Evolutionary conservation across 2,329 filamentous ascomycete genomes (phyloP).

Genomic region (Claviceps humidiphila): DNA sequence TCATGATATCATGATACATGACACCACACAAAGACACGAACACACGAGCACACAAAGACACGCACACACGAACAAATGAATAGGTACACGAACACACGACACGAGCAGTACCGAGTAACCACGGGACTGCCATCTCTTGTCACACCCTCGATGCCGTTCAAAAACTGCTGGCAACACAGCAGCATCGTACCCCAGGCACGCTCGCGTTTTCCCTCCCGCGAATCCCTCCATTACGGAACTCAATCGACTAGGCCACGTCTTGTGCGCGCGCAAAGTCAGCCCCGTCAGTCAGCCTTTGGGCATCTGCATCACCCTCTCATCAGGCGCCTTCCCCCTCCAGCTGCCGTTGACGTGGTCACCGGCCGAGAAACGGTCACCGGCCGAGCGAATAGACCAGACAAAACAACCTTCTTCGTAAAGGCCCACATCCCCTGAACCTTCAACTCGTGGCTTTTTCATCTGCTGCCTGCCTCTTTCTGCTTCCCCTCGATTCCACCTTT

Average conservation of each 20-base stretch:
- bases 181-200: conserved; percentile 1
- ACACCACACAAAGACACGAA: background rate
- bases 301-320: background rate
- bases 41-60: no score
- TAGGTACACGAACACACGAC: no score
- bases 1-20: background rate
- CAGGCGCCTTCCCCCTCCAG: background rate
- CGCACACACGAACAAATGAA: no score
- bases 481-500: background rate
- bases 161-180: background rate
- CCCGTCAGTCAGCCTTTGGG: conserved; percentile 1
- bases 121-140: conserved; percentile 1
- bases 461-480: background rate
- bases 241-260: background rate
- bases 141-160: background rate
- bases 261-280: background rate
- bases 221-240: background rate
- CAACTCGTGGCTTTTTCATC: no score
- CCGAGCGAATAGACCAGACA: no score
- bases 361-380: background rate
- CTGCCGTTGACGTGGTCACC: background rate
- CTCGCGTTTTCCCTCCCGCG: background rate
- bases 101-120: no score
- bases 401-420: no score
- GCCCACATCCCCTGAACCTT: no score